A percentile compares a stretch with the other conserved stretches of the same genome.
These are phyloP conservation scores for Ilyonectria mors-panacis DNA, from an alignment of 2,329 filamentous ascomycete species.

Conservation along the genomic window DNA sequence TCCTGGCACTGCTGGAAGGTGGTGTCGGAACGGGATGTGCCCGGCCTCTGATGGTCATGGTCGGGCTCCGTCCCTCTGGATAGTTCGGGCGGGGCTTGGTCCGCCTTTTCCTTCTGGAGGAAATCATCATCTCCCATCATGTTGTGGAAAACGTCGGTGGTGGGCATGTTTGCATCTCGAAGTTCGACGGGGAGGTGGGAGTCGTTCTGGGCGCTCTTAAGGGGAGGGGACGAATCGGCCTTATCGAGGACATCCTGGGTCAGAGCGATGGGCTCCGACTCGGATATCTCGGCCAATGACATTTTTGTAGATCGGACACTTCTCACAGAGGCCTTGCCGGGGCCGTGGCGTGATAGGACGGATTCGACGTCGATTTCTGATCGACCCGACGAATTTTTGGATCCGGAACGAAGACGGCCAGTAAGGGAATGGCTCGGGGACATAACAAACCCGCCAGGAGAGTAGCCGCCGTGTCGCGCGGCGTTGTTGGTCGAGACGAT, in stretches of 20 bases:
- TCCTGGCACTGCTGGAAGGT: slow-evolving; percentile 77
- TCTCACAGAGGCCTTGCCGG: slow-evolving; percentile 68
- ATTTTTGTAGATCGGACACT: slow-evolving; percentile 66
- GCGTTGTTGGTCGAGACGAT: slow-evolving; percentile 78
- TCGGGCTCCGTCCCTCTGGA: slow-evolving; percentile 30
- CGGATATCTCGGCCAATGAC: slow-evolving; percentile 70
- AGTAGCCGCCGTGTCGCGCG: slow-evolving; percentile 79
- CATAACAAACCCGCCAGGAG: slow-evolving; percentile 76
- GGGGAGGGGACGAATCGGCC: slow-evolving; percentile 61
- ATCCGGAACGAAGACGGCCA: slow-evolving; percentile 68
- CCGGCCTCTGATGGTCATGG: slow-evolving; percentile 47
- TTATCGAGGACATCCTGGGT: slow-evolving; percentile 68
- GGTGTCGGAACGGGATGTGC: slow-evolving; percentile 68
- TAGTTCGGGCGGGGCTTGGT: slow-evolving; percentile 26
- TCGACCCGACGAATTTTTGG: slow-evolving; percentile 62
- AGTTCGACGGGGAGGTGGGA: slow-evolving; percentile 56
- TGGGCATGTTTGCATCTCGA: slow-evolving; percentile 51
- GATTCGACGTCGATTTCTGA: slow-evolving; percentile 59
- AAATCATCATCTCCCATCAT: slow-evolving; percentile 51
- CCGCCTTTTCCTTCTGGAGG: slow-evolving; percentile 26
- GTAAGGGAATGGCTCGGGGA: slow-evolving; percentile 76
- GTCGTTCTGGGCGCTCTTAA: slow-evolving; percentile 57
- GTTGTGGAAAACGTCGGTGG: slow-evolving; percentile 52
- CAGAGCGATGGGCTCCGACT: slow-evolving; percentile 68
- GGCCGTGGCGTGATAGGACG: slow-evolving; percentile 65